These are phyloP conservation scores for Penicillium sp. DNA, from an alignment of 2,329 filamentous ascomycete species.

Conservation along the genomic window DNA sequence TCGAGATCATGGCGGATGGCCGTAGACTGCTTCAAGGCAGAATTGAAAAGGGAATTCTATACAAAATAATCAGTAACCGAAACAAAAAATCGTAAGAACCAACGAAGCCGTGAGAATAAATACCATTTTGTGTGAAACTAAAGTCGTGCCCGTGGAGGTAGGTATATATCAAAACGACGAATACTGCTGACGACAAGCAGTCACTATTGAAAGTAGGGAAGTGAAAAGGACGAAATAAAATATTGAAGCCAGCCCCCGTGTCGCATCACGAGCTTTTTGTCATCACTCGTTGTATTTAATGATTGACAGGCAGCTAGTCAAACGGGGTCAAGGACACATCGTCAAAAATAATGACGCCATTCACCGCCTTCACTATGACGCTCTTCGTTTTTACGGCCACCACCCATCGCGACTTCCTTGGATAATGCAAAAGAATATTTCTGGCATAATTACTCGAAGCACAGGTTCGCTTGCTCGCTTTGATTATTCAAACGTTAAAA, in stretches of 20 bases:
- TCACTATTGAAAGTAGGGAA: neutral
- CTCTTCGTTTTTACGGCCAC: neutral
- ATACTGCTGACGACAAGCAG: neutral
- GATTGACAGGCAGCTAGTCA: neutral
- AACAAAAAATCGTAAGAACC: neutral
- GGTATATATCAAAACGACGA: neutral
- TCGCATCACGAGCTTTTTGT: neutral
- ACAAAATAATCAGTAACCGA: slow-evolving; percentile 4
- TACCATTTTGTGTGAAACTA: slow-evolving; percentile 18
- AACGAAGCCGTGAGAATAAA: slow-evolving; percentile 1
- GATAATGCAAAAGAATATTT: too few relatives aligned
- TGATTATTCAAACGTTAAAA: too few relatives aligned
- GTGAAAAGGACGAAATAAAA: neutral
- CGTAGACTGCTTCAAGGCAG: slow-evolving; percentile 78
- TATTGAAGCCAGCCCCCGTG: neutral
- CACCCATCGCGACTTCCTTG: too few relatives aligned
- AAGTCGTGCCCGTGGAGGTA: neutral
- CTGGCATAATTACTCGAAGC: neutral
- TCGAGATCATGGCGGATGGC: slow-evolving; percentile 73
- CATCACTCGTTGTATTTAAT: neutral
- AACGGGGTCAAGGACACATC: slow-evolving; percentile 29
- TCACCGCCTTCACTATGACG: slow-evolving; percentile 30
- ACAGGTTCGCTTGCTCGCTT: too few relatives aligned
- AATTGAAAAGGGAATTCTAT: slow-evolving; percentile 81
- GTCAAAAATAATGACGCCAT: slow-evolving; percentile 28